Percentiles rank a stretch among this genome's conserved stretches.
These are phyloP conservation scores for Ophiostoma pallidulum DNA, from an alignment of 2,329 filamentous ascomycete genomes.

Conservation along the genomic window DNA sequence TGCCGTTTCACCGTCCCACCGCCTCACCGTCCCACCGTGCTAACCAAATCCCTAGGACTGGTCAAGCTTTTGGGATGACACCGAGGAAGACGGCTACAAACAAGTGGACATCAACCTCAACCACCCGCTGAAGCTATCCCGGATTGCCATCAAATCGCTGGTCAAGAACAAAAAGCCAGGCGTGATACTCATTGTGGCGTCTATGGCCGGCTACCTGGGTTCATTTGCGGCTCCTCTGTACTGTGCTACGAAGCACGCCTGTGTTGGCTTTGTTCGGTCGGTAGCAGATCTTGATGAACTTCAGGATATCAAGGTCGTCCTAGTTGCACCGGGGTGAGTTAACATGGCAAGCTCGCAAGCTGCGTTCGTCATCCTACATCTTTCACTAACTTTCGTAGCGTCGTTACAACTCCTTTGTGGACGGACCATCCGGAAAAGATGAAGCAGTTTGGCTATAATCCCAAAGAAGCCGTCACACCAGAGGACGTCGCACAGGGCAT, in stretches of 20 bases:
- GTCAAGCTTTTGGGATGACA: constrained; percentile 29
- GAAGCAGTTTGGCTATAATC: constrained; percentile 4
- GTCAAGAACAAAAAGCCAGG: constrained; percentile 25
- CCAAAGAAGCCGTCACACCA: constrained; percentile 1
- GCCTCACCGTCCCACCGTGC: no score
- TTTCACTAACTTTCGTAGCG: not conserved
- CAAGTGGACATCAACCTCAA: constrained; percentile 26
- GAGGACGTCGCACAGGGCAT: constrained; percentile 2
- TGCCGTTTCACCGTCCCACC: no score
- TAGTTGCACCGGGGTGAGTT: constrained; percentile 2
- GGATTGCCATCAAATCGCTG: constrained; percentile 27
- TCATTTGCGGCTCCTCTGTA: constrained; percentile 26
- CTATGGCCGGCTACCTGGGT: constrained; percentile 24
- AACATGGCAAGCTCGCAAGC: not conserved
- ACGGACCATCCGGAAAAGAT: constrained; percentile 6
- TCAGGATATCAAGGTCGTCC: constrained; percentile 4
- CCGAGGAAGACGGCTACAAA: constrained; percentile 24
- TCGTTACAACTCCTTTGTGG: constrained; percentile 7
- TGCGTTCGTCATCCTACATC: not conserved
- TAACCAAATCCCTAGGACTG: constrained; percentile 9
- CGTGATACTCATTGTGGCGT: constrained; percentile 26
- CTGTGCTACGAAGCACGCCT: constrained; percentile 28
- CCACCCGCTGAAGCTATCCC: constrained; percentile 30
- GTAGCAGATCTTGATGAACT: constrained; percentile 19
- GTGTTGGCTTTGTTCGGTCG: constrained; percentile 29